phyloP scores from a whole-genome alignment of 2,329 filamentous ascomycete genomes.

The Cercospora sp. region DNA sequence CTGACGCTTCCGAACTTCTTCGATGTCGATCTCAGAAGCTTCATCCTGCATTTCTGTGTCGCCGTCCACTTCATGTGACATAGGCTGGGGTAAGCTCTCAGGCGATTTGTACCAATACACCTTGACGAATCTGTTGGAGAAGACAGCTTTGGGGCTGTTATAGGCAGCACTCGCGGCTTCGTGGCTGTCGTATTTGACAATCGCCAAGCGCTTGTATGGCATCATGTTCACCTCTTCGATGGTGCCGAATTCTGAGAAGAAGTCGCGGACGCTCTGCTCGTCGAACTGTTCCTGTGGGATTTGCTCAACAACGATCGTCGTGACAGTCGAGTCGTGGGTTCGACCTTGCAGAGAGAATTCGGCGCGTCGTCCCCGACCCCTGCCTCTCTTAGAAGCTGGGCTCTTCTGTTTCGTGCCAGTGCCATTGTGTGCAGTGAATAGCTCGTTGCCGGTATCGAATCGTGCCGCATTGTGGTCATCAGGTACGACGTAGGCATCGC shows the following conservation, averaged over 20 bases:
- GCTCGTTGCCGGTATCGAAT: constrained; percentile 61
- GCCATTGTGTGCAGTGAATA: constrained; percentile 25
- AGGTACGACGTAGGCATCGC: constrained; percentile 50
- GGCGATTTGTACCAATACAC: constrained; percentile 70
- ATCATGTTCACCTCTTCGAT: constrained; percentile 67
- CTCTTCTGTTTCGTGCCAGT: constrained; percentile 26
- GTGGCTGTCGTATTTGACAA: constrained; percentile 69
- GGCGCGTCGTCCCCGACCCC: constrained; percentile 49
- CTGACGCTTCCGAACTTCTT: constrained; percentile 68
- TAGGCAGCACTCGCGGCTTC: constrained; percentile 69
- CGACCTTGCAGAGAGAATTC: constrained; percentile 66
- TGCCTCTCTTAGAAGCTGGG: constrained; percentile 41
- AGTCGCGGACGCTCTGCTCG: constrained; percentile 64
- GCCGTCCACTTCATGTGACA: constrained; percentile 19
- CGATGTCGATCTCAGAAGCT: constrained; percentile 62
- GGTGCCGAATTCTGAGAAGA: constrained; percentile 71
- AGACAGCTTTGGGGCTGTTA: constrained; percentile 74
- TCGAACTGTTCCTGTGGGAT: constrained; percentile 71
- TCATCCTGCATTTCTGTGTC: constrained; percentile 35
- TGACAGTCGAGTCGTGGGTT: constrained; percentile 62
- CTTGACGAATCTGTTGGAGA: constrained; percentile 83
- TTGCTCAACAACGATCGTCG: constrained; percentile 71
- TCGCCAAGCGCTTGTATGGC: constrained; percentile 64
- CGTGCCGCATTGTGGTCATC: constrained; percentile 46
- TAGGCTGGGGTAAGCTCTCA: constrained; percentile 31